Conservation (phyloP, 1,284 basidiomycete genomes). For the Fomitopsis betulina region DNA sequence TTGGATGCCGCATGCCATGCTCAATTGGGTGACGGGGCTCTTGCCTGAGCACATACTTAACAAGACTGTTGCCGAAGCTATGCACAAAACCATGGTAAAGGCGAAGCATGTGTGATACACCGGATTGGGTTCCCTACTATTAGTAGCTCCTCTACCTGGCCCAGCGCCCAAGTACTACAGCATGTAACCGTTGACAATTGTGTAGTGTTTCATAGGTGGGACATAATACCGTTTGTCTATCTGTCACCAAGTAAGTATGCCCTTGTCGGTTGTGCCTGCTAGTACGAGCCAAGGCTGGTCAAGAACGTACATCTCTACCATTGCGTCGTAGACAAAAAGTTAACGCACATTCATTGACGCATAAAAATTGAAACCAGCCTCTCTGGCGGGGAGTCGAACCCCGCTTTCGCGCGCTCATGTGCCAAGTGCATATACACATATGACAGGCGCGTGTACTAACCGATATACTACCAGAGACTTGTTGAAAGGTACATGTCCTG, state of each 20-base stretch:
- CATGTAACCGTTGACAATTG: background rate
- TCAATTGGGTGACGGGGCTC: slow-evolving; percentile 9
- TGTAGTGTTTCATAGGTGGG: too few relatives aligned
- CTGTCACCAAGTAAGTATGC: too few relatives aligned
- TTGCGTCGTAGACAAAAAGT: too few relatives aligned
- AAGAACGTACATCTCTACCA: background rate
- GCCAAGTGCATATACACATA: too few relatives aligned
- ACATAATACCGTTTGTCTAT: too few relatives aligned
- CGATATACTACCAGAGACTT: background rate
- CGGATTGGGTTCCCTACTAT: background rate
- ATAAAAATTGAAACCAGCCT: too few relatives aligned
- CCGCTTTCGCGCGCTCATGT: slow-evolving; percentile 32
- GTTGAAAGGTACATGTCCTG: too few relatives aligned
- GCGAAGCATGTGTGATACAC: background rate
- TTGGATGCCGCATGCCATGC: slow-evolving; percentile 15
- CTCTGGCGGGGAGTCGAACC: slow-evolving; percentile 12
- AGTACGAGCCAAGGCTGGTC: background rate
- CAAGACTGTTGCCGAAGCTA: slow-evolving; percentile 11
- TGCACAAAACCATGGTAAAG: slow-evolving; percentile 2
- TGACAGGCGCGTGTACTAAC: too few relatives aligned
- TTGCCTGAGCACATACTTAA: slow-evolving; percentile 12
- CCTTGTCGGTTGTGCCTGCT: background rate
- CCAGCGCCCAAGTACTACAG: background rate
- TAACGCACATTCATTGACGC: too few relatives aligned
- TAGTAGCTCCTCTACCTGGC: too few relatives aligned